These are phyloP conservation scores for Pestalotiopsis fici DNA, from an alignment of 2,329 filamentous ascomycete species.

Conservation along the genomic window DNA sequence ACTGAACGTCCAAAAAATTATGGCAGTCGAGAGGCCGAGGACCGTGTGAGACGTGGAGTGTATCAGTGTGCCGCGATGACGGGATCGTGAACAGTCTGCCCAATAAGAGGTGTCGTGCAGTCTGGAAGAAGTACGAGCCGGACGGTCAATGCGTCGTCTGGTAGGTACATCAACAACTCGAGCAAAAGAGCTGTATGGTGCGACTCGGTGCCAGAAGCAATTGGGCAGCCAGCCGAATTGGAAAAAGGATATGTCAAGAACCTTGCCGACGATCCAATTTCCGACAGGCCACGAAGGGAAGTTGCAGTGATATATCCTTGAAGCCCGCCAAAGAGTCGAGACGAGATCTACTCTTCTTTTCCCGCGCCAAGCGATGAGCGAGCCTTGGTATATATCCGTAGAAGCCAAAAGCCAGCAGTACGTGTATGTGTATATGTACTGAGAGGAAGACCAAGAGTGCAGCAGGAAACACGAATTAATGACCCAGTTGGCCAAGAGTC, in stretches of 20 bases:
- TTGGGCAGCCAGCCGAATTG: neutral
- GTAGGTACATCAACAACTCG: constrained; percentile 4
- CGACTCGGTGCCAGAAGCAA: neutral
- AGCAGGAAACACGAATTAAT: neutral
- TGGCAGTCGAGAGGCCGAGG: neutral
- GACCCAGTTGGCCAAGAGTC: neutral
- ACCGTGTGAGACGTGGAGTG: constrained; percentile 6
- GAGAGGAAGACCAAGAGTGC: neutral
- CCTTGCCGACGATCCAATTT: neutral
- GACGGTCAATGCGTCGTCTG: constrained; percentile 9
- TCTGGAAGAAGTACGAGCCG: constrained; percentile 8
- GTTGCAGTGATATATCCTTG: neutral
- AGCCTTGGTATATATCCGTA: neutral
- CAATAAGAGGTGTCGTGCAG: neutral
- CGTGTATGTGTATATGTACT: neutral
- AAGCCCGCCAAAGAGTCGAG: neutral
- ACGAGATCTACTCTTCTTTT: neutral
- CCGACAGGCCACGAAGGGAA: neutral
- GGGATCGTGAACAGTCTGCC: neutral
- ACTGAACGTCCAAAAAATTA: neutral
- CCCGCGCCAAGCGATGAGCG: neutral
- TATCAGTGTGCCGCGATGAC: constrained; percentile 7
- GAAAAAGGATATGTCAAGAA: neutral
- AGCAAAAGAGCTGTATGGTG: neutral
- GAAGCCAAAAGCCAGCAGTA: neutral